Conservation (phyloP, 2,329 filamentous ascomycete species). For the Aspergillus sp. region DNA sequence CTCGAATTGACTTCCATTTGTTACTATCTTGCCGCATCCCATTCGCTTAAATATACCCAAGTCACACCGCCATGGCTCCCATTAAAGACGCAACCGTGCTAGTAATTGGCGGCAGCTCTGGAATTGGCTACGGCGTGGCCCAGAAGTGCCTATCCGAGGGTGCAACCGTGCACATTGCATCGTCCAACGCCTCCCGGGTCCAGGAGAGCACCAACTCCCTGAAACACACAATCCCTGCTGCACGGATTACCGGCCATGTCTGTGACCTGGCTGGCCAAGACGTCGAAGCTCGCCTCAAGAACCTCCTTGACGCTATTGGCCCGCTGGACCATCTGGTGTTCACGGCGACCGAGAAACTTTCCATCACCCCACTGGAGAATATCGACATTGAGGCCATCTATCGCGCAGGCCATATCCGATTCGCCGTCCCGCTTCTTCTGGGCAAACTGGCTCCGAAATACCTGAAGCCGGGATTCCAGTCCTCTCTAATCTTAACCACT, state of each 20-base stretch:
- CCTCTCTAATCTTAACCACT: slow-evolving; percentile 51
- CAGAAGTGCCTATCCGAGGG: slow-evolving; percentile 50
- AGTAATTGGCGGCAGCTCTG: slow-evolving; percentile 55
- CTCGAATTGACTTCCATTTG: not conserved
- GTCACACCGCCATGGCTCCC: slow-evolving; percentile 6
- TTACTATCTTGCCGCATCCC: not conserved
- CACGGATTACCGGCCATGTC: slow-evolving; percentile 27
- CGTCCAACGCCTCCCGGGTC: slow-evolving; percentile 47
- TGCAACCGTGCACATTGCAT: slow-evolving; percentile 52
- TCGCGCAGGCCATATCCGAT: slow-evolving; percentile 42
- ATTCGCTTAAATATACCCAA: not conserved
- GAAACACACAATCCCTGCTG: slow-evolving; percentile 17
- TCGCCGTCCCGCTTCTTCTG: slow-evolving; percentile 45
- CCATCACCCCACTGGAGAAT: slow-evolving; percentile 33
- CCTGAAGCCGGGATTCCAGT: slow-evolving; percentile 34
- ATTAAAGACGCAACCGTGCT: slow-evolving; percentile 37
- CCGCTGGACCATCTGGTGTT: slow-evolving; percentile 50
- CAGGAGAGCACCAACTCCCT: slow-evolving; percentile 41
- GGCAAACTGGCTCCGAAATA: slow-evolving; percentile 44
- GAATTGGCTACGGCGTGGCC: slow-evolving; percentile 55
- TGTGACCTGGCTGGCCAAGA: slow-evolving; percentile 42
- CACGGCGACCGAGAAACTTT: slow-evolving; percentile 47
- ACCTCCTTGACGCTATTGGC: slow-evolving; percentile 35
- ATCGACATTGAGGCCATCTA: slow-evolving; percentile 36
- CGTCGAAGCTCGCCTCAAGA: slow-evolving; percentile 42